Percentiles rank a stretch among this genome's conserved stretches.
phyloP scores from a whole-genome alignment of 192 early-diverging fungal genomes.

The Rhizoclosmatium sp. region DNA sequence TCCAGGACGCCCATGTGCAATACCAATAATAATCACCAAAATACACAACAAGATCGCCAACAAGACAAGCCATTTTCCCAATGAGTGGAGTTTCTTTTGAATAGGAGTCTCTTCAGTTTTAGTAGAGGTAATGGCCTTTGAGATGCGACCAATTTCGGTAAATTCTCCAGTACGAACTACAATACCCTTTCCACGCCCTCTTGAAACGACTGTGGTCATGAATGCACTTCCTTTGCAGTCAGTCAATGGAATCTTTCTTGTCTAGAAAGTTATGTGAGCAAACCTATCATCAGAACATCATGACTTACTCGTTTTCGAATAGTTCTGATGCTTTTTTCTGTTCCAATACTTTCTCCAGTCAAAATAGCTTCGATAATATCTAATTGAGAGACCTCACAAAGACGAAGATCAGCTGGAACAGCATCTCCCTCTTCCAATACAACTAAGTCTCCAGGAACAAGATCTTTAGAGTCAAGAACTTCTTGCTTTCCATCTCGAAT shows the following conservation, averaged over 20 bases:
- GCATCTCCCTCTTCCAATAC: constrained; percentile 94
- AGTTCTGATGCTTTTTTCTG: constrained; percentile 72
- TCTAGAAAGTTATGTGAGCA: constrained; percentile 39
- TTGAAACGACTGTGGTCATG: constrained; percentile 92
- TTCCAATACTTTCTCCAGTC: constrained; percentile 89
- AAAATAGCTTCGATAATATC: constrained; percentile 92
- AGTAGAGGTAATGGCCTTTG: constrained; percentile 77
- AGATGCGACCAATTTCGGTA: constrained; percentile 97
- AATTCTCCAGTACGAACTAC: constrained; percentile 87
- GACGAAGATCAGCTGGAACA: constrained; percentile 89
- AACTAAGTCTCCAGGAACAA: constrained; percentile 92
- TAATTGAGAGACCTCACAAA: constrained; percentile 84
- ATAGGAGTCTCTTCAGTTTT: constrained; percentile 55
- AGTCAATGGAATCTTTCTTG: constrained; percentile 77
- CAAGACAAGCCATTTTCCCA: constrained; percentile 87
- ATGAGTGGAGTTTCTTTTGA: constrained; percentile 69
- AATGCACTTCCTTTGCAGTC: constrained; percentile 98
- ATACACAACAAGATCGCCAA: constrained; percentile 83
- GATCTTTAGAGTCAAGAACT: constrained; percentile 75
- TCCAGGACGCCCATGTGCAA: constrained; percentile 72
- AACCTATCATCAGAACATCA: constrained; percentile 6
- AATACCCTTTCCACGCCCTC: constrained; percentile 90
- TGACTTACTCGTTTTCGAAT: constrained; percentile 70
- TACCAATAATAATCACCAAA: constrained; percentile 82
- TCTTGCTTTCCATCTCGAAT: constrained; percentile 81